Base-by-base conservation (phyloP, 129 eudicot species). In the Pseudognaphalium luteoalbum region DNA sequence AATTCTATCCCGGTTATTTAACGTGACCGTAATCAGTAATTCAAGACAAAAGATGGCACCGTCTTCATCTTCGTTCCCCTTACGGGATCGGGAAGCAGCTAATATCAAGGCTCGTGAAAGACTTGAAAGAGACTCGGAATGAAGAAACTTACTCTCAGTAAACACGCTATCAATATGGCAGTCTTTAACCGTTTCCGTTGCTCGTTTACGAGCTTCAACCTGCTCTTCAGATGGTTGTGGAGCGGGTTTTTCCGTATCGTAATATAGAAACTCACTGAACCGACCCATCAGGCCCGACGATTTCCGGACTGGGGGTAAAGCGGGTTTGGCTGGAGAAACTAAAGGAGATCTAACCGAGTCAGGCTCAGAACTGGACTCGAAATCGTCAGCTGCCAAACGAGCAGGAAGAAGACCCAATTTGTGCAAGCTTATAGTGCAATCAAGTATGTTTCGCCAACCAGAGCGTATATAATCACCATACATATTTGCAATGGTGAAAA, bases 61-160 rank as follows among this genome's bases (percentile, higher is more conserved):
- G 33, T 79, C 86, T 78, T 86, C 91, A 59, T 88, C 86, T 70
- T 91, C 97, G 30, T 80, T 84, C 35, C 76, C 86, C 60, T 89
- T 89, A 29, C 41, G 70, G 28, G 86, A 80, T 29, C 87, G 78
- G 14, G 73, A 67, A 19, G 76, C 87, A 42, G 94, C 90, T 57
- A 70, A 63, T 15, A 88, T 75, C 72, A 91, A 83, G 51, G 97
- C 91, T 51, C 84, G 81, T 10, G 85, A 88, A 39, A 91, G 94
- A 71, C 85, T 83, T 32, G 68, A 81, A 39, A 91, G 85, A 54
- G 97, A 91, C 20, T 91, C 94, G n/a, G 94, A 89, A 74, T 91
- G 97, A 77, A 91, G 86, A 81, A 91, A 91, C 81, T 88, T 91
- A 71, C 94, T 88, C 76, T 91, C 97, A 0, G 91, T 83, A 69